A percentile compares a stretch with the other conserved stretches of the same genome.
Evolutionary conservation across 768 basidiomycete species (phyloP).

Genomic region (Suillus decipiens): DNA sequence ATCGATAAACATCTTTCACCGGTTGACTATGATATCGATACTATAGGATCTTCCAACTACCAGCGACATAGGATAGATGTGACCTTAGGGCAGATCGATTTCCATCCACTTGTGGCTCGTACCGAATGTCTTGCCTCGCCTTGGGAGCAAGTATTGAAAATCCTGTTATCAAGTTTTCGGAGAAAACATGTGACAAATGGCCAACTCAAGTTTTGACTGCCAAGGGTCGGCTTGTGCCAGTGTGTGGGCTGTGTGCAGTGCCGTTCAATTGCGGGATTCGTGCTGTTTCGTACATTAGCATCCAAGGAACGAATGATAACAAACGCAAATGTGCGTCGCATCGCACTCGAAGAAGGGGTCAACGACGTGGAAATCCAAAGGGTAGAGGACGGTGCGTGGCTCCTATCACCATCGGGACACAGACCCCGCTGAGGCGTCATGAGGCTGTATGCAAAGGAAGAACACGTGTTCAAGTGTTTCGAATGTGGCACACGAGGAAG

Average conservation of each 20-base stretch:
- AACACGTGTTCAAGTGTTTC: not conserved
- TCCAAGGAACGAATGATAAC: slow-evolving; percentile 52
- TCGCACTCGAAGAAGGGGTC: slow-evolving; percentile 57
- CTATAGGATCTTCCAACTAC: not conserved
- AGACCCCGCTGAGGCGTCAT: not conserved
- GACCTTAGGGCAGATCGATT: no score
- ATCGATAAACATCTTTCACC: not conserved
- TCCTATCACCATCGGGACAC: not conserved
- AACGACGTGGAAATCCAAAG: slow-evolving; percentile 52
- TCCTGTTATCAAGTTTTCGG: slow-evolving; percentile 47
- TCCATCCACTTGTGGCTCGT: slow-evolving; percentile 74
- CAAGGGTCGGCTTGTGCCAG: slow-evolving; percentile 46
- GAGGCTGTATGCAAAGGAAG: not conserved
- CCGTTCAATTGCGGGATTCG: slow-evolving; percentile 32
- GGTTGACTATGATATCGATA: not conserved
- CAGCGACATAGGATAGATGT: not conserved
- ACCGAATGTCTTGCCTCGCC: no score
- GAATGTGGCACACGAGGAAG: not conserved
- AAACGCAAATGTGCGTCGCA: slow-evolving; percentile 60
- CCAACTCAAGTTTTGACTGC: slow-evolving; percentile 60
- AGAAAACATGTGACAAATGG: slow-evolving; percentile 55
- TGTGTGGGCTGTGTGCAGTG: slow-evolving; percentile 1
- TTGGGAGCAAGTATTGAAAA: slow-evolving; percentile 29
- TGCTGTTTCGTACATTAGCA: slow-evolving; percentile 68
- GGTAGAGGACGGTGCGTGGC: slow-evolving; percentile 40